These are phyloP conservation scores for Allodekkera sacchari DNA, from an alignment of 805 yeast species.

Conservation along the genomic window DNA sequence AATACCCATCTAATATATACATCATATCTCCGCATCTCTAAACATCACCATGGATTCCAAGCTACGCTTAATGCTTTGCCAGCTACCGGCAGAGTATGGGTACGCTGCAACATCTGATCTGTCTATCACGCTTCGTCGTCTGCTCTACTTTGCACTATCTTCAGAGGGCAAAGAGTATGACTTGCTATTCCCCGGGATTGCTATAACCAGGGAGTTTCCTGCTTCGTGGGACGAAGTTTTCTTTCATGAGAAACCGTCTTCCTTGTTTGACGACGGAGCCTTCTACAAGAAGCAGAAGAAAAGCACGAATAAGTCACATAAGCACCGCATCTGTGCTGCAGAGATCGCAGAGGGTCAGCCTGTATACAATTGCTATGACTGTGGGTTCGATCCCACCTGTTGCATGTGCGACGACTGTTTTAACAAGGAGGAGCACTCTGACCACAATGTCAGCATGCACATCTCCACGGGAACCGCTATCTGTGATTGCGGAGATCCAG, in stretches of 20 bases:
- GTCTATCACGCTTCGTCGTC: no score
- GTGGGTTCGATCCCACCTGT: conserved; percentile 74
- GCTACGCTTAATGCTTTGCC: no score
- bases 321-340: conserved; percentile 62
- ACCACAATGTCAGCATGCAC: conserved; percentile 53
- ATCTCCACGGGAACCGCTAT: conserved; percentile 47
- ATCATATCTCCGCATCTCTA: no score
- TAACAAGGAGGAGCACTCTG: conserved; percentile 57
- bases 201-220: conserved; percentile 14
- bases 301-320: conserved; percentile 30
- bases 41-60: no score
- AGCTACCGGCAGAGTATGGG: no score
- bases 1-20: no score
- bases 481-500: conserved; percentile 68
- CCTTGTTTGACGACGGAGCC: conserved; percentile 11
- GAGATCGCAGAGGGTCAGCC: conserved; percentile 54
- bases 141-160: conserved; percentile 10
- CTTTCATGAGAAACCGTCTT: conserved; percentile 7
- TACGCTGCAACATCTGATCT: no score
- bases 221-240: conserved; percentile 16
- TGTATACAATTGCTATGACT: conserved; percentile 64
- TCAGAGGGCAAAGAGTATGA: conserved; percentile 7
- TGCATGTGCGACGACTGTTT: conserved; percentile 70
- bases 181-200: conserved; percentile 5
- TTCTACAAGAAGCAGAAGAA: conserved; percentile 14